Base-by-base conservation (phyloP, 139 green algal genomes). In the Tetradesmus lagerheimii region DNA sequence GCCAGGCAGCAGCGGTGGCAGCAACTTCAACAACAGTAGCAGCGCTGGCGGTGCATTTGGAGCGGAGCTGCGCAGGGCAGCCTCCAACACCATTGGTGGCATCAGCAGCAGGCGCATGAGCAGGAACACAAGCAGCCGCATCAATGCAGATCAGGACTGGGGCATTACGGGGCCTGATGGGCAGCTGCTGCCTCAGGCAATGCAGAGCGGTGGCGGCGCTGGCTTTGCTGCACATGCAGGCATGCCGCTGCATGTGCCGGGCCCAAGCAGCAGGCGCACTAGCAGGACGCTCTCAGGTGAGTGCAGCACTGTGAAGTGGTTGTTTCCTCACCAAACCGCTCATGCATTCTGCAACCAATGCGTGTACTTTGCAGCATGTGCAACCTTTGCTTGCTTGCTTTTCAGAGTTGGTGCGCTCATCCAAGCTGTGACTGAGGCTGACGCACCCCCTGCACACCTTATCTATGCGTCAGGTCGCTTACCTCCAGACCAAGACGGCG, bases 201-300 rank as follows among this genome's bases (percentile, higher is more conserved):
- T 64, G 18, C n/a, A 86, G 34, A 74, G 80, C 64, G 27, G 27
- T 38, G 23, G 67, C 34, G 18, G 66, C 8, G 38, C 53, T 35
- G 45, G n/a, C n/a, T 39, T 71, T 71, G 57, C 57, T 45, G 35
- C 27, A n/a, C 35, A 47, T 37, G 62, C 35, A 74, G 85, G 85
- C 50, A 35, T 43, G 20, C 67, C 85, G 12, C 29, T 89, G 43
- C 74, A 90, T 38, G 75, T 90, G 31, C 74, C 86, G 25, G 86
- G 86, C n/a, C 86, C 74, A 9, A 4, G 20, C 76, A 85, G 86
- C 50, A 62, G 86, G 37, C 76, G 86, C 47, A 43, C 53, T 29
- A 91, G 87, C 79, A 78, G 87, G 47, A 91, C 87, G 5, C 41
- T 91, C 11, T 91, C 87, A 87, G 78, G 87, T 90, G 27, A 2